These are phyloP conservation scores for Saccharomyces hybrid DNA, from an alignment of 1,139 yeast genomes.

Conservation along the genomic window DNA sequence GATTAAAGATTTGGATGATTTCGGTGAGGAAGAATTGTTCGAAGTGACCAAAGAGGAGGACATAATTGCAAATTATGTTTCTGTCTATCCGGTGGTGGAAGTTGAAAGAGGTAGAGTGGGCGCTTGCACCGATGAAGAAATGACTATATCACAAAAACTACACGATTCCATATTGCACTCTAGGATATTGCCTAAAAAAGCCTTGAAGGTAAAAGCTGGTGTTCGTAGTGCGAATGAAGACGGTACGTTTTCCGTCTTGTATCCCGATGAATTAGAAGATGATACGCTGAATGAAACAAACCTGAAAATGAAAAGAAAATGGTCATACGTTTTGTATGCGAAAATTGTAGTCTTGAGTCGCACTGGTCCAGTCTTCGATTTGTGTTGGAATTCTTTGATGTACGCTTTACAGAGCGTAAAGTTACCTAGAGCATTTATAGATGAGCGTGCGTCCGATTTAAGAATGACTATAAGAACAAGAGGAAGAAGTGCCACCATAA, in stretches of 20 bases:
- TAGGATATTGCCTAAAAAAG: conserved; percentile 41
- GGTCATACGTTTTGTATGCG: conserved; percentile 62
- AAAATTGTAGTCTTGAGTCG: conserved; percentile 73
- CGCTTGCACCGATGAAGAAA: conserved; percentile 88
- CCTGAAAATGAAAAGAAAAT: conserved; percentile 34
- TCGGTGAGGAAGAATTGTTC: conserved; percentile 35
- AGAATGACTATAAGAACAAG: conserved; percentile 47
- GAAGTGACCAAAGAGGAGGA: conserved; percentile 28
- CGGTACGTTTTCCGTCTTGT: conserved; percentile 35
- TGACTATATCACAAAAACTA: conserved; percentile 64
- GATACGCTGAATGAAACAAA: conserved; percentile 23
- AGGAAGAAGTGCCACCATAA: conserved; percentile 43
- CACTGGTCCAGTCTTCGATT: conserved; percentile 73
- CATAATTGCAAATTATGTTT: conserved; percentile 30
- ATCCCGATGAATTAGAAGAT: conserved; percentile 35
- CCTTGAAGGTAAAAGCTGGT: conserved; percentile 44
- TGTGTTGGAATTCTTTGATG: conserved; percentile 63
- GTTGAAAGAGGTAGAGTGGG: conserved; percentile 68
- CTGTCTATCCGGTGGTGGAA: conserved; percentile 74
- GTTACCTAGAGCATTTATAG: conserved; percentile 61
- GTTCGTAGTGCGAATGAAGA: conserved; percentile 42
- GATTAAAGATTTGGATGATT: conserved; percentile 32
- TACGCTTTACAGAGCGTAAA: conserved; percentile 53
- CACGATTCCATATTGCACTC: conserved; percentile 54
- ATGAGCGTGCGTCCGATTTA: conserved; percentile 47